Evolutionary conservation across 306 rosid species (phyloP).

Genomic region (Prunus mongolica): DNA sequence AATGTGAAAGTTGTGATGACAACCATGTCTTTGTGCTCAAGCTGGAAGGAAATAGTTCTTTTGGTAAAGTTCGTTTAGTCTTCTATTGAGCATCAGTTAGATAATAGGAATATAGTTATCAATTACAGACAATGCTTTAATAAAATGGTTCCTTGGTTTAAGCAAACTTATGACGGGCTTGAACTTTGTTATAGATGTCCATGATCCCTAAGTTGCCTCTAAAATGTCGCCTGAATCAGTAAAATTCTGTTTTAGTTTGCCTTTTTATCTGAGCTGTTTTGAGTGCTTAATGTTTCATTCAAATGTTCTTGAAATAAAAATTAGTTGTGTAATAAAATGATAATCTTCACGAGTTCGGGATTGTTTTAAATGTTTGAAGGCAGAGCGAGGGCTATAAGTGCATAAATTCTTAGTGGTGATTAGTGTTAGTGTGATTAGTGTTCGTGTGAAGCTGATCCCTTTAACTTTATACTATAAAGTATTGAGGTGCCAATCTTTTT

Average conservation of each 20-base stretch:
- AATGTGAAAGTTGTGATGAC: neutral
- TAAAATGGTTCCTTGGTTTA: neutral
- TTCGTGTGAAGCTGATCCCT: neutral
- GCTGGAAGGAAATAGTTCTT: neutral
- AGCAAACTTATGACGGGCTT: neutral
- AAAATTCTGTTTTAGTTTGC: neutral
- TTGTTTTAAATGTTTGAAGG: neutral
- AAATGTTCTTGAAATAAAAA: neutral
- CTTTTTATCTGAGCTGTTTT: neutral
- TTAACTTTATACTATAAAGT: conserved; percentile 4
- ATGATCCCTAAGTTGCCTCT: neutral
- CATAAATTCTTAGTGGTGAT: neutral
- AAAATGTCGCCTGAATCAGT: neutral
- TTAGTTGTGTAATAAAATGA: neutral
- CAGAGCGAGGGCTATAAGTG: neutral
- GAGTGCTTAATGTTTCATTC: neutral
- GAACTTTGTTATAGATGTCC: neutral
- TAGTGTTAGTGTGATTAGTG: neutral
- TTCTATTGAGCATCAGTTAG: neutral
- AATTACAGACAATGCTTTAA: neutral
- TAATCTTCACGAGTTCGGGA: neutral
- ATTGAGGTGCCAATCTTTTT: conserved; percentile 21
- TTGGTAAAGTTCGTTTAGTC: neutral
- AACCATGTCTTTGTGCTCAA: neutral
- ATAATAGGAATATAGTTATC: neutral